phyloP scores from a whole-genome alignment of 1,139 yeast species.

The Nakaseomyces nivariensis region DNA sequence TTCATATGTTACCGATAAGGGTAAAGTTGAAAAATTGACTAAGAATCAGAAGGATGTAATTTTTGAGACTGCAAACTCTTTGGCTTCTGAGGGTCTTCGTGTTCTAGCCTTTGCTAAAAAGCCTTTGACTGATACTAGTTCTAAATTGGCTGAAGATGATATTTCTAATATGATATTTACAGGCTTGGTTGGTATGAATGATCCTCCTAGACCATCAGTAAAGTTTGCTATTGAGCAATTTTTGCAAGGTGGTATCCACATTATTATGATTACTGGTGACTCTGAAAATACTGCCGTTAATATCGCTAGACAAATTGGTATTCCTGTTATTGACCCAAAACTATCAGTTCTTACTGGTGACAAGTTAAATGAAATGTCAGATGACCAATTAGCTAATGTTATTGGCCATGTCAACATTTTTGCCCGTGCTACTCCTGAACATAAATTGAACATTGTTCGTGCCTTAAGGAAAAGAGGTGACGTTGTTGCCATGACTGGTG shows the following conservation, averaged over 20 bases:
- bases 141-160: slow-evolving; percentile 31
- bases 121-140: slow-evolving; percentile 28
- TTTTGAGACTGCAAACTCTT: slow-evolving; percentile 44
- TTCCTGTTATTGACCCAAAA: slow-evolving; percentile 59
- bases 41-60: slow-evolving; percentile 40
- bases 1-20: slow-evolving; percentile 48
- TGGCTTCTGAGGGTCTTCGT: slow-evolving; percentile 80
- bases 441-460: slow-evolving; percentile 81
- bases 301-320: slow-evolving; percentile 87
- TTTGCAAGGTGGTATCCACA: slow-evolving; percentile 87
- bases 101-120: slow-evolving; percentile 68
- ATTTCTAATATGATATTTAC: slow-evolving; percentile 60
- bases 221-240: slow-evolving; percentile 59
- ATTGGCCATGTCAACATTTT: slow-evolving; percentile 80
- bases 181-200: slow-evolving; percentile 90
- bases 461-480: slow-evolving; percentile 91
- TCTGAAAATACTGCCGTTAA: slow-evolving; percentile 85
- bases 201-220: slow-evolving; percentile 89
- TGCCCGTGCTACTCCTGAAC: slow-evolving; percentile 96
- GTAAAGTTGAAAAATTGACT: slow-evolving; percentile 43
- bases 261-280: slow-evolving; percentile 96
- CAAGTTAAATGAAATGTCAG: slow-evolving; percentile 60
- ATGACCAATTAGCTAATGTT: slow-evolving; percentile 58
- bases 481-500: slow-evolving; percentile 98
- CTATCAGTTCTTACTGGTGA: slow-evolving; percentile 74